These are phyloP conservation scores for Ceriops decandra DNA, from an alignment of 345 rosid genomes.

Conservation along the genomic window DNA sequence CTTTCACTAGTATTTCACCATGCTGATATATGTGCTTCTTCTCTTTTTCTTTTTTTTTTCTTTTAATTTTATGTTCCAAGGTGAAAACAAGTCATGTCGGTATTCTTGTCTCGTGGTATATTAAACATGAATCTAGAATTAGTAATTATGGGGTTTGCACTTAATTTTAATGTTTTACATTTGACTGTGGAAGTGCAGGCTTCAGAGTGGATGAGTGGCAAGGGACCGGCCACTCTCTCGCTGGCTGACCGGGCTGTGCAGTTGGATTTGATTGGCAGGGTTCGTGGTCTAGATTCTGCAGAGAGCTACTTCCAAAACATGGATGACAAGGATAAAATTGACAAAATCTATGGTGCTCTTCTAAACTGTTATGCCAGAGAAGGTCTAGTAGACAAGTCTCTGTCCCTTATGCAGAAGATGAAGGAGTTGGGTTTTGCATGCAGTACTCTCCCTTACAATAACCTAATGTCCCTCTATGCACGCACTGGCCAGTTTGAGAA, in stretches of 20 bases:
- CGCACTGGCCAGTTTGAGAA: conserved; percentile 32
- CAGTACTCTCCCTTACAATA: conserved; percentile 31
- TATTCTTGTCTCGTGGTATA: not conserved
- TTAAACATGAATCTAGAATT: not conserved
- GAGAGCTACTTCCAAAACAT: conserved; percentile 37
- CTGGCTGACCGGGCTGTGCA: conserved; percentile 33
- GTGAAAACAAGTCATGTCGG: no score
- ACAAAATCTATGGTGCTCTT: conserved; percentile 43
- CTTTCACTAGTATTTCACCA: not conserved
- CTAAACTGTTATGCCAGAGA: conserved; percentile 41
- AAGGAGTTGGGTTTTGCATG: conserved; percentile 33
- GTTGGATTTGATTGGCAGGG: conserved; percentile 44
- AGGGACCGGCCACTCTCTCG: conserved; percentile 16
- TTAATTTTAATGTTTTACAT: not conserved
- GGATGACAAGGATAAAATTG: conserved; percentile 27
- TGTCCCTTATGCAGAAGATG: conserved; percentile 38
- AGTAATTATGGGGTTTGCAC: not conserved
- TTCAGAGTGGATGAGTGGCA: conserved; percentile 38
- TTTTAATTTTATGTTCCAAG: no score
- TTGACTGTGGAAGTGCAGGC: conserved; percentile 29
- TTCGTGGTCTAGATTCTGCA: conserved; percentile 37
- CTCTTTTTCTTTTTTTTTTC: not conserved
- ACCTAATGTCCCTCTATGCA: conserved; percentile 37
- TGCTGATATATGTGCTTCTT: not conserved
- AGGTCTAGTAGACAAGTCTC: conserved; percentile 40